Evolutionary conservation across 2,329 filamentous ascomycete species (phyloP), one percentile per base, ranked within the genome.

Genomic region (Trichophyton simii): DNA sequence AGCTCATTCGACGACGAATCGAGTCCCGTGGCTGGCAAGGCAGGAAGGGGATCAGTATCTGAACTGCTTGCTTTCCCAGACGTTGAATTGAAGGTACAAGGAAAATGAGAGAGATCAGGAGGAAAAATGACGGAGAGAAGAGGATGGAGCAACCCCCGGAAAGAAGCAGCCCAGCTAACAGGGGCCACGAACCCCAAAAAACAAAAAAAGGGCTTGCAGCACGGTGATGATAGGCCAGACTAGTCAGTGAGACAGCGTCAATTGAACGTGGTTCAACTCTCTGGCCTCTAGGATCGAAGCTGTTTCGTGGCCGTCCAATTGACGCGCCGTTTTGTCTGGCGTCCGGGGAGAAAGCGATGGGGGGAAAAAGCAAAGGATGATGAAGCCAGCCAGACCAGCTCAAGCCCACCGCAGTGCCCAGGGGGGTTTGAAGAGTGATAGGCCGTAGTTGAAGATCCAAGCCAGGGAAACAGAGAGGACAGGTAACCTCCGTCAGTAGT

Each of bases 181-280:
- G 50, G 50, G 50, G 50, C 50, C 50, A 55, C 50, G 50, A 55
- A 55, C 50, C 5, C 13, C 28, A 28, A 34, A 55, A 55, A 55
- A 55, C 28, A 55, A 55, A 55, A 28, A 18, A 36, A 15, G n/a
- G 8, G 6, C 50, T 28, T 36, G 50, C 22, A 50, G 46, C 22
- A 55, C 50, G 50, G 50, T 55, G 50, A 8, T 55, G 50, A 55
- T 55, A 55, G 50, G 50, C 28, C 25, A 18, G 15, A n/a, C 50
- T 36, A 20, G 50, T 36, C 50, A 55, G 50, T 18, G 50, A 55
- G 50, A 34, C 50, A 55, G 50, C 50, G 28, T 55, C 50, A 55
- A 55, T 55, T 55, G 50, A 55, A 55, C 50, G 50, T 55, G 50
- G 50, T 55, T 55, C 50, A 28, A 34, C 50, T 34, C 28, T 55